Conservation (phyloP, 208 protist species). For the Acanthamoeba royreba region DNA sequence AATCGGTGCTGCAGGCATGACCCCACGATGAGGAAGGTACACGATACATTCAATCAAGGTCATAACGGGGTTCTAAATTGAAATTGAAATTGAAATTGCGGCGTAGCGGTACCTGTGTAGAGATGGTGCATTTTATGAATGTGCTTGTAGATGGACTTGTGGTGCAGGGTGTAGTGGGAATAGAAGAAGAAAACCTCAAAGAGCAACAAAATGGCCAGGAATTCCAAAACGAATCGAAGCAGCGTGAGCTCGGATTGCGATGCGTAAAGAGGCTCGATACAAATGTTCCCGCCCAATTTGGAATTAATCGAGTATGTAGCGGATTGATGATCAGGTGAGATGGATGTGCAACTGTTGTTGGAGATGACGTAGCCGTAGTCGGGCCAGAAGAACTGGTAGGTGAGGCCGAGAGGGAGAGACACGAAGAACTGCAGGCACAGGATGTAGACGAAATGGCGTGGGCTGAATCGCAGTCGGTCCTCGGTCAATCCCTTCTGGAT, state of each 20-base stretch:
- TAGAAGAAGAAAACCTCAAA: conserved; percentile 19
- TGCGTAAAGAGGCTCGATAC: neutral
- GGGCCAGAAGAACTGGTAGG: neutral
- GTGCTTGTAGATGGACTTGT: neutral
- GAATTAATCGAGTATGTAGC: neutral
- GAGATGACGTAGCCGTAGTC: neutral
- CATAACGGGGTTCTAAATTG: neutral
- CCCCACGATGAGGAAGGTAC: neutral
- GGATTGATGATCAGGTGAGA: neutral
- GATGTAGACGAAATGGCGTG: neutral
- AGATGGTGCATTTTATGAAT: neutral
- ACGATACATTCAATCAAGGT: neutral
- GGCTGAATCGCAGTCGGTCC: neutral
- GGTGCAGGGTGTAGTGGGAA: neutral
- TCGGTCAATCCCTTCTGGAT: neutral
- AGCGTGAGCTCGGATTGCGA: neutral
- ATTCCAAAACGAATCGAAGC: neutral
- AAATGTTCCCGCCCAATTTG: neutral
- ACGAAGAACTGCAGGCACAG: neutral
- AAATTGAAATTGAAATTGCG: no score
- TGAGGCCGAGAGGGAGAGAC: neutral
- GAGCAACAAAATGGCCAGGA: neutral
- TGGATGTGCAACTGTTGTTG: neutral
- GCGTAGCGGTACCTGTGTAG: conserved; percentile 14
- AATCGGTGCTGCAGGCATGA: no score